Evolutionary conservation across 2,329 filamentous ascomycete genomes (phyloP).

Genomic region (Aschersonia sp.): DNA sequence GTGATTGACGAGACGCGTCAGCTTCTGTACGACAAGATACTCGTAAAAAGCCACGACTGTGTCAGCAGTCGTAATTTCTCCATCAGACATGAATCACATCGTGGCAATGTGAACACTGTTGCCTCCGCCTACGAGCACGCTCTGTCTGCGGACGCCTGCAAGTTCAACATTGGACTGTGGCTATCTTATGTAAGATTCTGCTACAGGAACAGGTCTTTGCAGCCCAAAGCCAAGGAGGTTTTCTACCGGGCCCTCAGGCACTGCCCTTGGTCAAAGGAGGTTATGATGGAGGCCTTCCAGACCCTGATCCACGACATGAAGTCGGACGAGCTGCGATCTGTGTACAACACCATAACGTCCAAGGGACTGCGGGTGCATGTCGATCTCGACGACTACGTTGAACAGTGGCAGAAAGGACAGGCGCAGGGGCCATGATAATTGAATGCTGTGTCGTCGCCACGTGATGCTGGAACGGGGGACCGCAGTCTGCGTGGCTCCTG

Average conservation of each 20-base stretch:
- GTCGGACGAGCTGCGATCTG: conserved; percentile 30
- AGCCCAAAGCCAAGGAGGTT: conserved; percentile 27
- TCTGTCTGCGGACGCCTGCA: conserved; percentile 23
- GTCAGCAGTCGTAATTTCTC: conserved; percentile 32
- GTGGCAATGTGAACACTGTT: conserved; percentile 33
- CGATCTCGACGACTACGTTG: conserved; percentile 34
- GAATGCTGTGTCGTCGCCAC: too few species aligned
- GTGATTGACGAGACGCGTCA: conserved; percentile 66
- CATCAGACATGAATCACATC: conserved; percentile 32
- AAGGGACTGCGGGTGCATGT: conserved; percentile 36
- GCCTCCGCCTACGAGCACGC: conserved; percentile 38
- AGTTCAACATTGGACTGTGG: conserved; percentile 31
- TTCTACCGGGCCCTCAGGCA: conserved; percentile 31
- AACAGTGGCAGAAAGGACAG: conserved; percentile 12
- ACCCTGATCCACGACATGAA: conserved; percentile 29
- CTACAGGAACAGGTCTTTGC: conserved; percentile 19
- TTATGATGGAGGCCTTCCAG: conserved; percentile 36
- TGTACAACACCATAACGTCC: conserved; percentile 30
- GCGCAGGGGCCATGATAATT: too few species aligned
- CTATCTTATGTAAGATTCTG: conserved; percentile 34
- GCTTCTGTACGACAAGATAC: conserved; percentile 40
- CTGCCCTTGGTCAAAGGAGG: conserved; percentile 33
- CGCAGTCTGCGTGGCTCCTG: too few species aligned
- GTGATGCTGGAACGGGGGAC: too few species aligned
- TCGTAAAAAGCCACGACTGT: conserved; percentile 23